A percentile compares a stretch with the other conserved stretches of the same genome.
Evolutionary conservation across 2,329 filamentous ascomycete genomes (phyloP).

Genomic region (Phaeosphaeriaceae sp.): DNA sequence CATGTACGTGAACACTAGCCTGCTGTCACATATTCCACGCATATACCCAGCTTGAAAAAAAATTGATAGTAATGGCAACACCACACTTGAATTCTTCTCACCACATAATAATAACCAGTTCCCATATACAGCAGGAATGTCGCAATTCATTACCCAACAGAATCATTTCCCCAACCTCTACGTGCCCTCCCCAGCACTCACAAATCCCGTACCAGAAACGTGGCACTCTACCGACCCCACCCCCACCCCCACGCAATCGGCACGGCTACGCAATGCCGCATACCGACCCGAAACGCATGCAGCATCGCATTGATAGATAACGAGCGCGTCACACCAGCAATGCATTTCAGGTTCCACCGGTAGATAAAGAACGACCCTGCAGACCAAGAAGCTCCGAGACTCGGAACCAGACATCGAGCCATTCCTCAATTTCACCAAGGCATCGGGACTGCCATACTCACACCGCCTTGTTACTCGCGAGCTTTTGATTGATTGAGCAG

Average conservation of each 20-base stretch:
- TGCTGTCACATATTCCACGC: neutral
- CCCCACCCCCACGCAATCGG: neutral
- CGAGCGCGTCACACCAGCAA: slow-evolving; percentile 1
- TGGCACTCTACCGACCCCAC: neutral
- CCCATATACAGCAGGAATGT: neutral
- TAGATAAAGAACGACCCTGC: slow-evolving; percentile 3
- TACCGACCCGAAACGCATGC: neutral
- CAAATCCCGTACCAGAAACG: neutral
- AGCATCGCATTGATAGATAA: neutral
- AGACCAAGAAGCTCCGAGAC: slow-evolving; percentile 1
- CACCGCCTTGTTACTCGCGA: slow-evolving; percentile 7
- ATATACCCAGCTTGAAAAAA: too few relatives aligned
- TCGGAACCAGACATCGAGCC: neutral
- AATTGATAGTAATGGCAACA: neutral
- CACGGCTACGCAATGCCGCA: neutral
- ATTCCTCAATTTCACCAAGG: neutral
- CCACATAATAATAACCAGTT: neutral
- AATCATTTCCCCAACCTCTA: neutral
- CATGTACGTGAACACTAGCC: neutral
- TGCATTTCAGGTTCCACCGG: slow-evolving; percentile 1
- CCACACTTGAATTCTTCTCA: neutral
- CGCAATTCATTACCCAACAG: neutral
- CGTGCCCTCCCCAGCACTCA: neutral
- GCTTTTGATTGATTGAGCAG: slow-evolving; percentile 2
- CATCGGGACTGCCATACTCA: neutral